Evolutionary conservation across 805 yeast species (phyloP).

Genomic region (Scheffersomyces lignosus): DNA sequence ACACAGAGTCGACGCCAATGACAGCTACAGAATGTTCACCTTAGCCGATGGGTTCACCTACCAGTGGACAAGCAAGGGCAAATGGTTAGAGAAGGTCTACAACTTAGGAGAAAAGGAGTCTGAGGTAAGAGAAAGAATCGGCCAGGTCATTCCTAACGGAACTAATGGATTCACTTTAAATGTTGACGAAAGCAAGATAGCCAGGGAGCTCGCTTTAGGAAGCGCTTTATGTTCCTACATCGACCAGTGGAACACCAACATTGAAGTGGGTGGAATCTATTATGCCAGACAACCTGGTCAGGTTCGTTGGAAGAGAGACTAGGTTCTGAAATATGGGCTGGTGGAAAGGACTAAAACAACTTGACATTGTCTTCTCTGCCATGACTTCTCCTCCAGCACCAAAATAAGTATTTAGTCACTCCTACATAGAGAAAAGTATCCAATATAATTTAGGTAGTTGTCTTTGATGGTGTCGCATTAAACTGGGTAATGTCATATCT

Average conservation of each 20-base stretch:
- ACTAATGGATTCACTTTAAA: constrained; percentile 53
- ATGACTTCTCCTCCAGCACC: no score
- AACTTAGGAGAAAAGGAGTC: constrained; percentile 65
- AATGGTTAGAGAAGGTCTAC: constrained; percentile 54
- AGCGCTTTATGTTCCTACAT: constrained; percentile 61
- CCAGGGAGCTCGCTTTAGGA: constrained; percentile 58
- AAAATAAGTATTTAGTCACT: no score
- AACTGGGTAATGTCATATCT: no score
- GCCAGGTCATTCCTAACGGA: constrained; percentile 54
- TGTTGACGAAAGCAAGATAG: constrained; percentile 55
- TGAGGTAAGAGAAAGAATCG: constrained; percentile 62
- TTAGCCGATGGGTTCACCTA: constrained; percentile 60
- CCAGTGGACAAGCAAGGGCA: constrained; percentile 62
- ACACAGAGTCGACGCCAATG: constrained; percentile 62
- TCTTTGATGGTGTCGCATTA: no score
- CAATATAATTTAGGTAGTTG: no score
- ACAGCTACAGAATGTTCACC: constrained; percentile 59
- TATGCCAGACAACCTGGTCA: constrained; percentile 50
- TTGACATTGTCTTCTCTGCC: no score
- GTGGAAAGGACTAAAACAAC: no score
- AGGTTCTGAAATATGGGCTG: no score
- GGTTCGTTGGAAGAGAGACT: constrained; percentile 59
- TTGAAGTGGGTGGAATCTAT: constrained; percentile 66
- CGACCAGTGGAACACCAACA: constrained; percentile 66
- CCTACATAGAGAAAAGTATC: no score